Evolutionary conservation across 345 rosid genomes (phyloP), one percentile per base, ranked within the genome.

Genomic region (Eucalyptus erythrocorys): DNA sequence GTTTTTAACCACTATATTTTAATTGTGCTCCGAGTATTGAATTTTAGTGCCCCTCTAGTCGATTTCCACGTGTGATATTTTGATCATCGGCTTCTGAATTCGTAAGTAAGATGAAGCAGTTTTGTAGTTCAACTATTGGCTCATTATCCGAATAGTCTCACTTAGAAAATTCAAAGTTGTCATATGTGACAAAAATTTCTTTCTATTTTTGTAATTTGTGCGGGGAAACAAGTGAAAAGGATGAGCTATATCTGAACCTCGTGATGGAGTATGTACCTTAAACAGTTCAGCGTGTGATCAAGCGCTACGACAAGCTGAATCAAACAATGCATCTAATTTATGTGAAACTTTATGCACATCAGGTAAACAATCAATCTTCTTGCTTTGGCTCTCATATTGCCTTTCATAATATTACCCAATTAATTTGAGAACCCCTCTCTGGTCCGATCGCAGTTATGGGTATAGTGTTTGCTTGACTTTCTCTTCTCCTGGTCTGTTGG

Each of bases 211-310:
- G 76, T 66, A 7, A n/a, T 64, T n/a, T 64, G 71, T 30, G 34
- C 19, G 76, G 76, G 37, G 6, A 13, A 22, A 86, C 91, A 17
- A 88, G 88, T 59, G 90, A 88, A 90, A 88, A 87, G 66, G 88
- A 90, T 40, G 91, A 90, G 88, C 90, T 90, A 3, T 90, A 90
- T 55, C 91, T 90, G 22, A 90, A 90, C 87, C 85, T 88, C 32
- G 91, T 90, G 32, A 68, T 90, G 34, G 90, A 90, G 68, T 90
- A 90, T 88, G 91, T 90, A n/a, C 91, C 91, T 19, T 90, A 86
- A 49, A 90, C 87, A 21, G 90, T 86, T 21, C 87, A 90, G 55
- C 89, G 91, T 37, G 91, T 90, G 34, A 86, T 88, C 61, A 90
- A 88, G 88, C 91, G 88, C 87, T 84, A 88, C 84, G 86, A 43